A percentile compares a stretch with the other conserved stretches of the same genome.
These are phyloP conservation scores for Fusarium sublunatum DNA, from an alignment of 2,329 filamentous ascomycete species.

Conservation along the genomic window DNA sequence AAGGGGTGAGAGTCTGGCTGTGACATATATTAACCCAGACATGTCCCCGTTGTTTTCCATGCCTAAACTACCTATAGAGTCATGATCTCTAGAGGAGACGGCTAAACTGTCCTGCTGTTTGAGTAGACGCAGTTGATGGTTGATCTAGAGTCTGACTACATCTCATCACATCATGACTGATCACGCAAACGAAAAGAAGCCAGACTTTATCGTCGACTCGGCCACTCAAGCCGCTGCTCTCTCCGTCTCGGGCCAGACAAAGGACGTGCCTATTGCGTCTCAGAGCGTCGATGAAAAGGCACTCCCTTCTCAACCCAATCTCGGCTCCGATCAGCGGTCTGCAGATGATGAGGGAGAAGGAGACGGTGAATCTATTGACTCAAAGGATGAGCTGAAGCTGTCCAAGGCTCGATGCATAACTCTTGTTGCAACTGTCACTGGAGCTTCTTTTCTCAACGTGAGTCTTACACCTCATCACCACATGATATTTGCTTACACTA, in stretches of 20 bases:
- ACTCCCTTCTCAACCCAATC: conserved; percentile 5
- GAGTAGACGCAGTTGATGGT: too few relatives aligned
- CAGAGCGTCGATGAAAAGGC: conserved; percentile 24
- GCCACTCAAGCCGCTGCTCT: conserved; percentile 9
- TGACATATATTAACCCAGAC: conserved; percentile 32
- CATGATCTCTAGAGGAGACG: too few relatives aligned
- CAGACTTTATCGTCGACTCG: conserved; percentile 13
- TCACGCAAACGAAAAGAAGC: conserved; percentile 22
- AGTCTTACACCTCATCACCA: conserved; percentile 11
- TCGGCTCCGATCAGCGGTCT: conserved; percentile 5
- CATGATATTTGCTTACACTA: neutral
- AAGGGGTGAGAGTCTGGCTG: conserved; percentile 1
- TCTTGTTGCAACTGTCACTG: conserved; percentile 65
- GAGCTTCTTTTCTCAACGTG: conserved; percentile 68
- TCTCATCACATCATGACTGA: conserved; percentile 27
- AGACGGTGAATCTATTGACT: conserved; percentile 35
- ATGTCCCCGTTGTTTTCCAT: conserved; percentile 21
- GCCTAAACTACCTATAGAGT: too few relatives aligned
- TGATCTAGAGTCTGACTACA: too few relatives aligned
- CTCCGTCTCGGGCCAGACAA: conserved; percentile 4
- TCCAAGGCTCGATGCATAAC: conserved; percentile 66
- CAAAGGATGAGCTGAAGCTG: conserved; percentile 50
- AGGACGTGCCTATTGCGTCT: conserved; percentile 7
- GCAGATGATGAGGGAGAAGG: conserved; percentile 11
- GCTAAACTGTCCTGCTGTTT: too few relatives aligned